Conservation (phyloP, 2,329 filamentous ascomycete genomes). For the Cercospora sp. region DNA sequence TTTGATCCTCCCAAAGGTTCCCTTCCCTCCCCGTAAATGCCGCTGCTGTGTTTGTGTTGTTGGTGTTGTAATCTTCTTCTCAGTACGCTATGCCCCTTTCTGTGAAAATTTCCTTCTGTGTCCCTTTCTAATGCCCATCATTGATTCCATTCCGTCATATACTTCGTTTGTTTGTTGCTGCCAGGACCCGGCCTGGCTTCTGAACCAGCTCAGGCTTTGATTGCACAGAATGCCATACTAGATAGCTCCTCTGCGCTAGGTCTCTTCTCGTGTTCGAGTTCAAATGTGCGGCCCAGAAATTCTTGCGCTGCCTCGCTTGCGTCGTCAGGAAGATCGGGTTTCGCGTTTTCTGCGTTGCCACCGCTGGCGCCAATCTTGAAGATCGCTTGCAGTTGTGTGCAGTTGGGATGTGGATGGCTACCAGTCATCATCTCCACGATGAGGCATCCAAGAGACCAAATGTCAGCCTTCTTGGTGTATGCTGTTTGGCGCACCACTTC, state of each 20-base stretch:
- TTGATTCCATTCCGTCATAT: not conserved
- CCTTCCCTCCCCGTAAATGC: not conserved
- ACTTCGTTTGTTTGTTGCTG: not conserved
- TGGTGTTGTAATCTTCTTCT: not conserved
- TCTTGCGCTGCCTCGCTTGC: constrained; percentile 79
- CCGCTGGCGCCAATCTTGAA: constrained; percentile 91
- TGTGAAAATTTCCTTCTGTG: not conserved
- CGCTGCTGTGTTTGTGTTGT: not conserved
- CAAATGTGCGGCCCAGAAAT: constrained; percentile 88
- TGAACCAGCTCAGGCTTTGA: constrained; percentile 25
- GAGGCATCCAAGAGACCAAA: constrained; percentile 95
- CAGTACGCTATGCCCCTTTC: not conserved
- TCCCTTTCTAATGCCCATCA: not conserved
- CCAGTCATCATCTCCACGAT: constrained; percentile 99
- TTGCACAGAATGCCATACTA: constrained; percentile 66
- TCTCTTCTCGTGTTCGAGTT: constrained; percentile 89
- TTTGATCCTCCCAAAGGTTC: not conserved
- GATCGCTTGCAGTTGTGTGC: constrained; percentile 94
- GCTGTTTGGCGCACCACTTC: constrained; percentile 98
- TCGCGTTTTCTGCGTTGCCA: constrained; percentile 55
- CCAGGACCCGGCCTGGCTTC: not conserved
- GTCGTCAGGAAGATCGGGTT: constrained; percentile 83
- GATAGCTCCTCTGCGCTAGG: constrained; percentile 91
- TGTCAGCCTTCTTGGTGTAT: constrained; percentile 97
- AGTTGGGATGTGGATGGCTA: constrained; percentile 92